Percentiles rank a stretch among this genome's conserved stretches.
Evolutionary conservation across 352 stramenopile genomes (phyloP).

Genomic region (Globisporangium ultimum): DNA sequence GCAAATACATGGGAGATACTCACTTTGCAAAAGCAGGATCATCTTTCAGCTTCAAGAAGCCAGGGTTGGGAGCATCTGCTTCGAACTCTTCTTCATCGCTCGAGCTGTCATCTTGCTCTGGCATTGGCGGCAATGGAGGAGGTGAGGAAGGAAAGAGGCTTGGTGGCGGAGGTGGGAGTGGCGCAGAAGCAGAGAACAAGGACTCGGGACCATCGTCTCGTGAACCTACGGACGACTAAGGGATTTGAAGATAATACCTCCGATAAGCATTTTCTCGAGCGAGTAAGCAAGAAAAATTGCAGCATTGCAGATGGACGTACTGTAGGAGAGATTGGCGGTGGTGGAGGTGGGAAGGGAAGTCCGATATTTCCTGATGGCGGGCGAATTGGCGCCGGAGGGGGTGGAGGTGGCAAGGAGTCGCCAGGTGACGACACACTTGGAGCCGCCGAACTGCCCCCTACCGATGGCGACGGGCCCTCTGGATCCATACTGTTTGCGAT

Average conservation of each 20-base stretch:
- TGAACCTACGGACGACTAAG: constrained; percentile 37
- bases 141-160: constrained; percentile 19
- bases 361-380: constrained; percentile 41
- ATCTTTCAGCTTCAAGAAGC: constrained; percentile 77
- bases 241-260: neutral
- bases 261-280: neutral
- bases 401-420: constrained; percentile 28
- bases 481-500: constrained; percentile 57
- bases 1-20: neutral
- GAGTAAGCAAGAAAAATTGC: neutral
- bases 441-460: constrained; percentile 23
- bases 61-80: constrained; percentile 21
- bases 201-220: constrained; percentile 36
- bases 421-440: constrained; percentile 18
- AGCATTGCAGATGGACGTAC: constrained; percentile 24
- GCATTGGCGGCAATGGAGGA: constrained; percentile 29
- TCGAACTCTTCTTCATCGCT: constrained; percentile 54
- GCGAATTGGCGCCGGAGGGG: constrained; percentile 18
- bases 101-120: constrained; percentile 48
- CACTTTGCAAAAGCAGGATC: constrained; percentile 76
- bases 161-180: constrained; percentile 35
- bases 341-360: constrained; percentile 41
- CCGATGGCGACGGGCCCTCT: constrained; percentile 70
- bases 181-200: constrained; percentile 43
- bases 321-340: constrained; percentile 52